Conservation (phyloP, 371 early-diverging fungal species). For the Lichtheimia ornata region DNA sequence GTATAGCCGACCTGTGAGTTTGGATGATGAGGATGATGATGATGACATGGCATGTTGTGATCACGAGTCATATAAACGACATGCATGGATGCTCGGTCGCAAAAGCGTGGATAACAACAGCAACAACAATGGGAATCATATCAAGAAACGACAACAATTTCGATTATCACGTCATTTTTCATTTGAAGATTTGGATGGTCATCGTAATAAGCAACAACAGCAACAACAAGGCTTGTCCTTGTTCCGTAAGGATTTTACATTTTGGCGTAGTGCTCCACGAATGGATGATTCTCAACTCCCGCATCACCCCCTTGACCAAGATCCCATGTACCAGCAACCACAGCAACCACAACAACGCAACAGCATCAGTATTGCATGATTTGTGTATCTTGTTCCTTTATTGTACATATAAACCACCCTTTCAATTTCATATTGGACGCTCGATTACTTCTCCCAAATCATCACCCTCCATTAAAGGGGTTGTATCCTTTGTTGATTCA, state of each 20-base stretch:
- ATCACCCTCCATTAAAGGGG: slow-evolving; percentile 5
- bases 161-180: slow-evolving; percentile 42
- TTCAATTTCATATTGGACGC: slow-evolving; percentile 4
- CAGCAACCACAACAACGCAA: slow-evolving; percentile 1
- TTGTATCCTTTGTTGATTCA: slow-evolving; percentile 1
- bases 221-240: slow-evolving; percentile 29
- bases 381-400: slow-evolving; percentile 1
- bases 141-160: slow-evolving; percentile 4
- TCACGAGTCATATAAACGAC: slow-evolving; percentile 13
- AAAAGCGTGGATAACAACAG: slow-evolving; percentile 32
- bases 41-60: slow-evolving; percentile 6
- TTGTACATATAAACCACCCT: slow-evolving; percentile 7
- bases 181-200: slow-evolving; percentile 32
- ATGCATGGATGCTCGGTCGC: slow-evolving; percentile 43
- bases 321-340: slow-evolving; percentile 7
- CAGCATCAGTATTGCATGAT: slow-evolving; percentile 4
- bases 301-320: slow-evolving; percentile 10
- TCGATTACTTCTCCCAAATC: slow-evolving; percentile 15
- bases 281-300: neutral
- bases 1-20: slow-evolving; percentile 37
- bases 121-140: slow-evolving; percentile 3
- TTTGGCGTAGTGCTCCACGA: slow-evolving; percentile 11
- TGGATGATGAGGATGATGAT: slow-evolving; percentile 27
- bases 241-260: slow-evolving; percentile 39
- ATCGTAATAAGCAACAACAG: slow-evolving; percentile 4